Conservation (phyloP, 2,329 filamentous ascomycete genomes). For the Epichloe baconii region DNA sequence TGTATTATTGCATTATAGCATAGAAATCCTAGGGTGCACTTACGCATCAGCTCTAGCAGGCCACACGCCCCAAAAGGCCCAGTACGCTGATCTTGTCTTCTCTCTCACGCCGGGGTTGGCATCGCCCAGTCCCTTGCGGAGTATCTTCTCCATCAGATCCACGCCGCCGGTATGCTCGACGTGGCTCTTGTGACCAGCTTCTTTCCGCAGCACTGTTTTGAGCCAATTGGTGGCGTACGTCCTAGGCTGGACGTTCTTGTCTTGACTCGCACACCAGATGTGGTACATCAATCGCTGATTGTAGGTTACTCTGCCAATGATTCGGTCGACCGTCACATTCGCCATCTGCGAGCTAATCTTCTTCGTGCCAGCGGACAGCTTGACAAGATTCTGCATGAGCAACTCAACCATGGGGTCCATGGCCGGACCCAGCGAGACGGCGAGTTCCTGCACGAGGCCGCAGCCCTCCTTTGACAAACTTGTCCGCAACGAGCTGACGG, state of each 20-base stretch:
- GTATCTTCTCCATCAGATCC: slow-evolving; percentile 72
- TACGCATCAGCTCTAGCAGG: slow-evolving; percentile 61
- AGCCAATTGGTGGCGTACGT: slow-evolving; percentile 73
- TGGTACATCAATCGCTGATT: slow-evolving; percentile 74
- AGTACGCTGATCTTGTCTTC: slow-evolving; percentile 73
- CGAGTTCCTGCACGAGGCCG: slow-evolving; percentile 72
- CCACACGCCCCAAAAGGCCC: slow-evolving; percentile 70
- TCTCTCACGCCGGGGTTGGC: slow-evolving; percentile 84
- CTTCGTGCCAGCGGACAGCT: slow-evolving; percentile 80
- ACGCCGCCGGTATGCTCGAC: slow-evolving; percentile 77
- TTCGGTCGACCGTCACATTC: slow-evolving; percentile 64
- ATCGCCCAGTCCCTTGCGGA: slow-evolving; percentile 81
- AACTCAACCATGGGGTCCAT: slow-evolving; percentile 86
- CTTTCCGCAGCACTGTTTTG: slow-evolving; percentile 66
- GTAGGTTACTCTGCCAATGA: slow-evolving; percentile 71
- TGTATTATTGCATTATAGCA: not conserved
- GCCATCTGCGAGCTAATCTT: slow-evolving; percentile 82
- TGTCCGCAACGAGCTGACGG: slow-evolving; percentile 69
- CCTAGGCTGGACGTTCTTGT: slow-evolving; percentile 86
- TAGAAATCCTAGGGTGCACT: slow-evolving; percentile 19
- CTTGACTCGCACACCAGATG: slow-evolving; percentile 66
- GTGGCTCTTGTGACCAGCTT: slow-evolving; percentile 63
- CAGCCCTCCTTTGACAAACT: slow-evolving; percentile 84
- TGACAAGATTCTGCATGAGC: slow-evolving; percentile 77
- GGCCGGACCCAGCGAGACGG: slow-evolving; percentile 58